These are phyloP conservation scores for Leccinum huronense DNA, from an alignment of 1,284 basidiomycete genomes.

Conservation along the genomic window DNA sequence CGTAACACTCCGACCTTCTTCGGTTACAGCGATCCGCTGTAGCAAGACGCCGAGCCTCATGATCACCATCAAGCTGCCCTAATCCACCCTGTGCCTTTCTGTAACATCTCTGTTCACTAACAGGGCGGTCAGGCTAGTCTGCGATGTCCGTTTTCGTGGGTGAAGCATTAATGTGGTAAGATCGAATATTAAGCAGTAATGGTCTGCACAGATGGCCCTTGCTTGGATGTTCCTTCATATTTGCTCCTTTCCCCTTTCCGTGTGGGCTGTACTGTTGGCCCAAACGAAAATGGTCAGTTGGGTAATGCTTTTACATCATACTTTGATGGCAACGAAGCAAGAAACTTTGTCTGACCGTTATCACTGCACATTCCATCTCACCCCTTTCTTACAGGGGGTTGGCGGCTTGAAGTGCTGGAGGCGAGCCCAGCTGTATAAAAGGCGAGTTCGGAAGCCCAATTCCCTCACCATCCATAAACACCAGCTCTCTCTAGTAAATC, in stretches of 20 bases:
- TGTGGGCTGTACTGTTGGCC: background rate
- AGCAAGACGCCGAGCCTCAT: background rate
- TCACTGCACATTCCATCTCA: slow-evolving; percentile 1
- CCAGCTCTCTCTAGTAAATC: background rate
- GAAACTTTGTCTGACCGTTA: background rate
- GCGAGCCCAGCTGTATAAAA: background rate
- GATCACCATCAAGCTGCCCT: slow-evolving; percentile 1
- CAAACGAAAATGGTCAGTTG: background rate
- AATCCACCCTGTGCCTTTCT: background rate
- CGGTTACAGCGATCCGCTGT: background rate
- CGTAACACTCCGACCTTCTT: background rate
- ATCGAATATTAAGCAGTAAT: background rate
- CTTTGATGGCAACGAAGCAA: background rate
- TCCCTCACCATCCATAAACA: background rate
- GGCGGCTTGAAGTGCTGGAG: background rate
- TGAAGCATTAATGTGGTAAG: background rate
- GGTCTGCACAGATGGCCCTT: background rate
- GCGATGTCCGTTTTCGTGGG: background rate
- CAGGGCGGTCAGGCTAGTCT: background rate
- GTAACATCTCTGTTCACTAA: background rate
- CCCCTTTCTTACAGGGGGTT: background rate
- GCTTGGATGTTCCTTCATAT: background rate
- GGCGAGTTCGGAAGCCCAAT: background rate
- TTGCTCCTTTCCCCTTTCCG: background rate
- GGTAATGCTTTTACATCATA: background rate